Base-by-base conservation (phyloP, 495 filamentous ascomycete species). In the Penicillium dipodomyicola region DNA sequence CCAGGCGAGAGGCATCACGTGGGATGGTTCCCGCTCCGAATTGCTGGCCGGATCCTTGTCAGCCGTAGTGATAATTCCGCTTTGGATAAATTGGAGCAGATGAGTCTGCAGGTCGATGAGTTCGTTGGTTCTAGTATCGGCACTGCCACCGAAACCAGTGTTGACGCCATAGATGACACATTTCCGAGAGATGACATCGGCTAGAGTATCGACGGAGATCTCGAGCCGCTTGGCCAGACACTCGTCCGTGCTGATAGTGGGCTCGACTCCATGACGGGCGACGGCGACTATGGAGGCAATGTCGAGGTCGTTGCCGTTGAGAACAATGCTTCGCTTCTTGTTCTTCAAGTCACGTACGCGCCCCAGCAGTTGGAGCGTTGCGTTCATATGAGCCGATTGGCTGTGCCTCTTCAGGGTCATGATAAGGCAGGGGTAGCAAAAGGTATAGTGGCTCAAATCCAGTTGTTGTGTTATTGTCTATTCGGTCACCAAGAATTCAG, bases 91-190 rank as follows among this genome's bases (percentile, higher is more conserved):
- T 64, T 84, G 84, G 20, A 82, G 66, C 5, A 84, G 58, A 12
- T 75, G 73, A 15, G 66, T 68, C 59, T 87, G 83, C 15, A 88
- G 72, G 12, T 66, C 64, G 20, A 75, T 65, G 27, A 73, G 57
- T 11, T 77, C 54, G 8, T 63, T 63, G 19, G 60, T 80, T 8
- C 81, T 70, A 0, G 77, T 73, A 56, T 87, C 82, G n/a, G 84
- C 84, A 56, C 80, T 85, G 5, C 82, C 84, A n/a, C 85, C 85
- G 51, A 86, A 86, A 11, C 84, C 85, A 5, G 85, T 87, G 61
- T 83, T 88, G 58, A 88, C 83, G 5, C 85, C 84, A n/a, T 62
- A 62, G 7, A 62, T 48, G 23, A 62, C 60, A 23, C 40, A 59
- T 14, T 59, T 19, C 11, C 56, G 51, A 9, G 60, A 22, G 9